Conservation (phyloP, 2,329 filamentous ascomycete species). For the Kalaharituber pfeilii region DNA sequence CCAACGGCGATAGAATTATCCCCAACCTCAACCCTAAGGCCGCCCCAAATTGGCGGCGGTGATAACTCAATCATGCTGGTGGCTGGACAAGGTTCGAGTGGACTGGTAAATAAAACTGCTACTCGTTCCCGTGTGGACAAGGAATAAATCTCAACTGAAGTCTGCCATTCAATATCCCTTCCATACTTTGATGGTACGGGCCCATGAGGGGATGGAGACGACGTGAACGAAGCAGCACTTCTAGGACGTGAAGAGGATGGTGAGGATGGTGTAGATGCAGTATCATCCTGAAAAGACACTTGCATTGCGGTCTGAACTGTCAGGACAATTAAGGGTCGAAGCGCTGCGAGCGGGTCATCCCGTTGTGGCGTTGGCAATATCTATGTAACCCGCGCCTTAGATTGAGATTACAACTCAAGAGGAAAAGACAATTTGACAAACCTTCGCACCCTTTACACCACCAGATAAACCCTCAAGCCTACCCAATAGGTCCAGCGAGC, state of each 20-base stretch:
- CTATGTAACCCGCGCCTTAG: constrained; percentile 13
- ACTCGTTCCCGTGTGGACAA: constrained; percentile 19
- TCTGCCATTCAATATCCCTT: constrained; percentile 22
- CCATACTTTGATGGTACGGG: constrained; percentile 4
- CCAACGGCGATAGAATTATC: constrained; percentile 20
- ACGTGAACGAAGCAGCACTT: constrained; percentile 19
- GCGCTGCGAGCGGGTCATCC: constrained; percentile 19
- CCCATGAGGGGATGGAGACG: not conserved
- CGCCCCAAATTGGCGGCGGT: constrained; percentile 18
- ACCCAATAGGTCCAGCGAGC: constrained; percentile 28
- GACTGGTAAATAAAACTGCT: constrained; percentile 22
- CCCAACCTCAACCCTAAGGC: constrained; percentile 20
- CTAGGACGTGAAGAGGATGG: constrained; percentile 21
- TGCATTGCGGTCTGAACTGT: constrained; percentile 21
- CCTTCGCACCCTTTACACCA: constrained; percentile 23
- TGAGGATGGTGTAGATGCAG: constrained; percentile 12
- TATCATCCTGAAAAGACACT: not conserved
- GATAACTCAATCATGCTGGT: constrained; percentile 15
- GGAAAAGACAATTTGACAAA: constrained; percentile 5
- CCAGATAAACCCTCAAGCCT: constrained; percentile 28
- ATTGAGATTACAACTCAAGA: too few relatives aligned
- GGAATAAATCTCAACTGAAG: constrained; percentile 23
- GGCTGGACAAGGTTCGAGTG: constrained; percentile 17
- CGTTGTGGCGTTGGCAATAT: constrained; percentile 22
- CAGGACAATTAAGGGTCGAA: constrained; percentile 22